Evolutionary conservation across 495 filamentous ascomycete species (phyloP), one percentile per base, ranked within the genome.

Genomic region (Aspergillus egyptiacus): DNA sequence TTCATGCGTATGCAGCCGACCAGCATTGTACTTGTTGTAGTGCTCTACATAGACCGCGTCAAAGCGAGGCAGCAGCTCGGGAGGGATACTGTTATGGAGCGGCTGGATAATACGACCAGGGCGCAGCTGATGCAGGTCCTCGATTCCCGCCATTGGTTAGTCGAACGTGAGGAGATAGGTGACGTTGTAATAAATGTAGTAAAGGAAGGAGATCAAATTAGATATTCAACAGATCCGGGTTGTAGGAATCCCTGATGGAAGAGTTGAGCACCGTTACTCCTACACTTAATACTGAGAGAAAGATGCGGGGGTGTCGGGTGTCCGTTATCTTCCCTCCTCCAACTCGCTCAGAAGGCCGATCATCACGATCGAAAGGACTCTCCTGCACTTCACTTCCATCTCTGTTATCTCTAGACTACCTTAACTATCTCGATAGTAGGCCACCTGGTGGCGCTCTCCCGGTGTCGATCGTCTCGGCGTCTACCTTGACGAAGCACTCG

Each of bases 1-100:
- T 45, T 71, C 63, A 33, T 73, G 66, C 5, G 66, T 64, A 55
- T 70, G 63, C 11, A 73, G 56, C 33, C 71, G 55, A 19, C 70
- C 67, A n/a, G 57, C 59, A 46, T 68, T 63, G 61, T 68, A 59
- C 49, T 67, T 59, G 49, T 66, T 63, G 57, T 68, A 66, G 52
- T 69, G 54, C 31, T 63, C 59, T 8, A 67, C 60, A 40, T 66
- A 71, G 38, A 58, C 53, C 1, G 64, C 62, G 40, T 71, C 66
- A 49, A 63, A 66, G 5, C 64, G 57, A 25, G 57, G 41, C 1
- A 65, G 51, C 23, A 71, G 48, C 27, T 68, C 58, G 3, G 44
- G 30, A 3, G 66, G 66, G 6, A 69, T 68, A 52, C 64, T 68
- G 42, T 71, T 69, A 35, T 71, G 66, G 2, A 69, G 61, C 25